phyloP scores from a whole-genome alignment of 768 basidiomycete genomes.

The Amanita fuliginea region DNA sequence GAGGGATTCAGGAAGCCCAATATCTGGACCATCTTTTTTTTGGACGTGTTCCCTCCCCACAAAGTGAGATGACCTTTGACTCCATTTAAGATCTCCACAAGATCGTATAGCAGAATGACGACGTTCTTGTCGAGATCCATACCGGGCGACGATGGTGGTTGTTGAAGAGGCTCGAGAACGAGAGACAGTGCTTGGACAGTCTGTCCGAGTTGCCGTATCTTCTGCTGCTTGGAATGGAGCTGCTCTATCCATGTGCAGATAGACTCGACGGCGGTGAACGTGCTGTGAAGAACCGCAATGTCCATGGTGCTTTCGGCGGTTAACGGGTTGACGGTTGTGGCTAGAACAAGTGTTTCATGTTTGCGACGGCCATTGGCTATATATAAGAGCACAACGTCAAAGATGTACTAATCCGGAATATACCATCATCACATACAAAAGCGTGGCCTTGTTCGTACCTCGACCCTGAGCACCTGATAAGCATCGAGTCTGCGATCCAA shows the following conservation, averaged over 20 bases:
- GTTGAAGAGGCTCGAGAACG: not conserved
- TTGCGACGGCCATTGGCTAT: too few relatives aligned
- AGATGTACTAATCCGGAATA: too few relatives aligned
- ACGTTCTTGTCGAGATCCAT: not conserved
- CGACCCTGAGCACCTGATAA: too few relatives aligned
- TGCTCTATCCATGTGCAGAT: constrained; percentile 1
- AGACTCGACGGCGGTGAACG: not conserved
- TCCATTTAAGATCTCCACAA: constrained; percentile 12
- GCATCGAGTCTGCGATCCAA: too few relatives aligned
- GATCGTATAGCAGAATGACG: constrained; percentile 6
- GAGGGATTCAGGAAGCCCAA: constrained; percentile 14
- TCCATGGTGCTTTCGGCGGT: too few relatives aligned
- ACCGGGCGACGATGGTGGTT: not conserved
- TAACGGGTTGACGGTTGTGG: not conserved
- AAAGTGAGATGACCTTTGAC: constrained; percentile 12
- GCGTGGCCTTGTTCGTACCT: too few relatives aligned
- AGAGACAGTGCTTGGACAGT: not conserved
- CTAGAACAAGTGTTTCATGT: not conserved
- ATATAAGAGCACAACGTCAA: too few relatives aligned
- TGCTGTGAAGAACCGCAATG: not conserved
- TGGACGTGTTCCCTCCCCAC: constrained; percentile 9
- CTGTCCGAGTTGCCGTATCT: not conserved
- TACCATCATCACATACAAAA: too few relatives aligned
- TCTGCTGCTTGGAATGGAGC: constrained; percentile 1
- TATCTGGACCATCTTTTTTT: constrained; percentile 4